Conservation (phyloP, 495 filamentous ascomycete genomes). For the Delitschia confertaspora region DNA sequence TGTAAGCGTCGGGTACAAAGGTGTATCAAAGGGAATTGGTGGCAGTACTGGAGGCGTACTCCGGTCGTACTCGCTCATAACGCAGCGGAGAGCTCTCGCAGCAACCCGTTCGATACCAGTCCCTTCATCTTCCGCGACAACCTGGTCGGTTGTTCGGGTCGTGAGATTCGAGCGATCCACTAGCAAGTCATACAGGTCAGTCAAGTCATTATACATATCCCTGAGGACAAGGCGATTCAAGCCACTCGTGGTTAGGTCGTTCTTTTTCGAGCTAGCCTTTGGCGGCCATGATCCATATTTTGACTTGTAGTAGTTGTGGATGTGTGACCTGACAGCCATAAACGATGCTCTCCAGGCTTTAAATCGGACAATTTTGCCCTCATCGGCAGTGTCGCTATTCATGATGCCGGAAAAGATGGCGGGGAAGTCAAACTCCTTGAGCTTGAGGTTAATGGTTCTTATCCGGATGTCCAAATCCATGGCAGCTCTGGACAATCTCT, state of each 20-base stretch:
- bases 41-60: slow-evolving; percentile 82
- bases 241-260: slow-evolving; percentile 73
- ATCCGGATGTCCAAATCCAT: slow-evolving; percentile 67
- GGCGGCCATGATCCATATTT: slow-evolving; percentile 91
- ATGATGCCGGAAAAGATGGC: slow-evolving; percentile 82
- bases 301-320: slow-evolving; percentile 68
- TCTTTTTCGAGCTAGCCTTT: slow-evolving; percentile 85
- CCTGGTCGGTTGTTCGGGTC: slow-evolving; percentile 37
- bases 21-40: slow-evolving; percentile 84
- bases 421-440: slow-evolving; percentile 84
- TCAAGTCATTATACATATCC: slow-evolving; percentile 78
- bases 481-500: slow-evolving; percentile 69
- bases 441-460: slow-evolving; percentile 53
- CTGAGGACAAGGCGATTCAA: slow-evolving; percentile 75
- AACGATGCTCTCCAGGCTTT: slow-evolving; percentile 73
- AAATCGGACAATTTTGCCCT: slow-evolving; percentile 71
- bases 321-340: slow-evolving; percentile 61
- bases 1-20: slow-evolving; percentile 62
- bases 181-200: slow-evolving; percentile 77
- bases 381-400: slow-evolving; percentile 61
- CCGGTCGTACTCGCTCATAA: slow-evolving; percentile 79
- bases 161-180: slow-evolving; percentile 65
- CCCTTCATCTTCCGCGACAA: slow-evolving; percentile 45
- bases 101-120: slow-evolving; percentile 39
- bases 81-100: slow-evolving; percentile 53